Percentiles rank a stretch among this genome's conserved stretches.
phyloP scores from a whole-genome alignment of 2,329 filamentous ascomycete species.

The Lecanicillium sp. region DNA sequence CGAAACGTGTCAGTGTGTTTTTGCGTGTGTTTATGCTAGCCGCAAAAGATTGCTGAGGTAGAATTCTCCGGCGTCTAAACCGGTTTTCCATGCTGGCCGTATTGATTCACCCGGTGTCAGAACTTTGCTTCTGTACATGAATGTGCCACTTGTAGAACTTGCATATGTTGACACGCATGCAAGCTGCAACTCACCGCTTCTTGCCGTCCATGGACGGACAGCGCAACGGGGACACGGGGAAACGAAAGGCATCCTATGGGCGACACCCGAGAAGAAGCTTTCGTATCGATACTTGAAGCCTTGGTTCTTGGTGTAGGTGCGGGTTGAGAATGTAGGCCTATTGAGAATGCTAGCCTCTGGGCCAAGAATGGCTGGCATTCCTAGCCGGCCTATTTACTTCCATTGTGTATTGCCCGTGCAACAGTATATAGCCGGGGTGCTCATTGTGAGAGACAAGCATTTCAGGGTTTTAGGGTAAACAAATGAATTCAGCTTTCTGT shows the following conservation, averaged over 20 bases:
- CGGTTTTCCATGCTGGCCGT: not conserved
- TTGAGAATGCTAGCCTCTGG: not conserved
- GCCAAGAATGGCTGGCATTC: not conserved
- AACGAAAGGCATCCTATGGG: not conserved
- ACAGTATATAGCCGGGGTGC: no score
- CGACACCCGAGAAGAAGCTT: no score
- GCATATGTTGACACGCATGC: not conserved
- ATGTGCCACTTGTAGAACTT: not conserved
- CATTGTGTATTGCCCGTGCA: not conserved
- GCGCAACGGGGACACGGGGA: not conserved
- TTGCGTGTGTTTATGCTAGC: not conserved
- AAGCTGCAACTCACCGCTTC: not conserved
- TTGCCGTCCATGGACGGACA: not conserved
- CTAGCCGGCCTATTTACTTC: not conserved
- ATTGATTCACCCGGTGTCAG: not conserved
- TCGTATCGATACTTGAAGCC: no score
- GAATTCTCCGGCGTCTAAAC: not conserved
- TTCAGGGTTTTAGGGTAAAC: no score
- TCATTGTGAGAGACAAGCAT: no score
- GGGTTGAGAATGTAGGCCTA: not conserved
- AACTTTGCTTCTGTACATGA: not conserved
- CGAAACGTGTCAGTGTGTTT: not conserved
- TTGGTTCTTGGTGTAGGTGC: no score
- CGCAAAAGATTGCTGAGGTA: no score
- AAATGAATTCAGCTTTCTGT: no score